phyloP scores from a whole-genome alignment of 768 basidiomycete species.

The Trametes punicea region DNA sequence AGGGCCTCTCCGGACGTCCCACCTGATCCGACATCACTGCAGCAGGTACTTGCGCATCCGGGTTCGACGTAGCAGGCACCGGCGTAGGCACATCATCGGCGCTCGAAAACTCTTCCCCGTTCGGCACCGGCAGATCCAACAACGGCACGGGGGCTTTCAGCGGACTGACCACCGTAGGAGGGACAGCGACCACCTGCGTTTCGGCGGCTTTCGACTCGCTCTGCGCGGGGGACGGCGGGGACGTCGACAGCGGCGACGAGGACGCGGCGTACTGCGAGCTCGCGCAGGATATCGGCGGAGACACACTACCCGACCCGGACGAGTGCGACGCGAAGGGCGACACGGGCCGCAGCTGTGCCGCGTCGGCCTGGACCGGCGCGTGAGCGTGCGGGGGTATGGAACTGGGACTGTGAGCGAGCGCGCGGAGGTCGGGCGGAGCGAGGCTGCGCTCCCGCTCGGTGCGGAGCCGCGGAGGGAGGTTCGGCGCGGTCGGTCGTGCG shows the following conservation, averaged over 20 bases:
- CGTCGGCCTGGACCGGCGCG: constrained; percentile 1
- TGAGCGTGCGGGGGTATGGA: constrained; percentile 5
- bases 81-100: too few species aligned
- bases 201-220: constrained; percentile 12
- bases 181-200: not conserved
- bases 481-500: constrained; percentile 5
- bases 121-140: not conserved
- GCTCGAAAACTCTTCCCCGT: not conserved
- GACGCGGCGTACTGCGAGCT: constrained; percentile 40
- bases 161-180: constrained; percentile 6
- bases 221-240: constrained; percentile 29
- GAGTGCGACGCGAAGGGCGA: constrained; percentile 33
- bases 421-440: not conserved
- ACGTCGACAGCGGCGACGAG: constrained; percentile 30
- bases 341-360: constrained; percentile 16
- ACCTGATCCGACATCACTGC: not conserved
- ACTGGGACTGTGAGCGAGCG: not conserved
- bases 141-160: constrained; percentile 8
- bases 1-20: not conserved
- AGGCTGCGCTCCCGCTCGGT: constrained; percentile 14
- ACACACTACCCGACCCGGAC: constrained; percentile 46
- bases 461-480: constrained; percentile 16
- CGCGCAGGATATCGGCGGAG: constrained; percentile 56
- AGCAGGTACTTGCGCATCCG: not conserved
- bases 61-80: too few species aligned